Evolutionary conservation across 2,329 filamentous ascomycete genomes (phyloP), one percentile per base, ranked within the genome.

Genomic region (Aspergillus udagawae): DNA sequence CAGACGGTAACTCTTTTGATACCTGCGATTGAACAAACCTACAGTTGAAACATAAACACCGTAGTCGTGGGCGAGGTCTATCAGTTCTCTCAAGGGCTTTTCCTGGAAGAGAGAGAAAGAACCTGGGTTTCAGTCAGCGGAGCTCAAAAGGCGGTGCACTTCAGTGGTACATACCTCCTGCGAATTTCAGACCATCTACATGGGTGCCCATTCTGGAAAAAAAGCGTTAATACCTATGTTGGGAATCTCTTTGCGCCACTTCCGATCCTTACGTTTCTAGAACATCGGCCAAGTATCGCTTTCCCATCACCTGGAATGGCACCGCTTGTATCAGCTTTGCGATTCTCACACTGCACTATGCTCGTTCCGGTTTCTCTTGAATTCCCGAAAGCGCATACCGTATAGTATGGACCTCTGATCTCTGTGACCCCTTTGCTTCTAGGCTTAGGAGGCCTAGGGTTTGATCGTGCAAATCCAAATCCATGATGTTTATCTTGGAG

Each of bases 321-420:
- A 50, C 32, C 4, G 25, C n/a, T n/a, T 28, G 42, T 14, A 48
- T 60, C 28, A 61, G 52, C 49, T 44, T n/a, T 21, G 38, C n/a
- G 29, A 3, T 32, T 20, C 32, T 5, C 17, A 14, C 20, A 47
- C 23, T 14, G 9, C 27, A 17, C 35, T 35, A 57, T 38, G 57
- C 52, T 28, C 20, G 20, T 4, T 28, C 17, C 12, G 38, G 25
- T 14, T 45, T 28, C 9, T 32, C 4, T 17, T 20, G 7, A 9
- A 2, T 20, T 44, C 20, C 17, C 20, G 25, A 32, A 3, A 4
- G 28, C 17, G 27, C 68, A 52, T 70, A 73, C 80, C 0, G 79
- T 79, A 65, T 83, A 84, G 65, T 83, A 83, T 6, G 80, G 81
- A 0, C 82, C 81, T 32, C 81, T 73, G 55, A 83, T 84, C 66